Evolutionary conservation across 164 flowering plant genomes (phyloP).

Genomic region (Vitis rotundifolia): DNA sequence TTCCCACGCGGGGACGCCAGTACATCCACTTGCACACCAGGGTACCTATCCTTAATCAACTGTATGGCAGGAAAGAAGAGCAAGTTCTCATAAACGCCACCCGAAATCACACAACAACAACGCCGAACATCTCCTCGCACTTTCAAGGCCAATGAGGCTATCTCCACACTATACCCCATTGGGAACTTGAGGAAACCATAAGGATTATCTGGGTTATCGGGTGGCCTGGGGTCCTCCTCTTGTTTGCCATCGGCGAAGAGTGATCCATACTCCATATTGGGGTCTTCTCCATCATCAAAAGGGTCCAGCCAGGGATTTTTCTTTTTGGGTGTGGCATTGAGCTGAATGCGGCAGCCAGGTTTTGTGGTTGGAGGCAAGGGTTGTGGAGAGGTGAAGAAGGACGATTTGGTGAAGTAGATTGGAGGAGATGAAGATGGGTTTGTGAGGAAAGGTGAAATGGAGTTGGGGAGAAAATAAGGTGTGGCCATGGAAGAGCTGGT

Average conservation of each 20-base stretch:
- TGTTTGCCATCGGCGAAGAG: conserved; percentile 78
- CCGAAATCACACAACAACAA: conserved; percentile 76
- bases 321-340: conserved; percentile 35
- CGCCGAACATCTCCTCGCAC: conserved; percentile 82
- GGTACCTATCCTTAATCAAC: conserved; percentile 83
- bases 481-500: conserved; percentile 36
- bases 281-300: conserved; percentile 80
- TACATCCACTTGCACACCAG: conserved; percentile 84
- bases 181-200: conserved; percentile 94
- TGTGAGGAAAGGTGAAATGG: conserved; percentile 37
- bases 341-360: neutral
- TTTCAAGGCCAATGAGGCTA: conserved; percentile 69
- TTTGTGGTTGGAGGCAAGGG: conserved; percentile 15
- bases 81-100: conserved; percentile 87
- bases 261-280: conserved; percentile 66
- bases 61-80: conserved; percentile 84
- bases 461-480: conserved; percentile 43
- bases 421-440: conserved; percentile 34
- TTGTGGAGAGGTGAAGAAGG: conserved; percentile 26
- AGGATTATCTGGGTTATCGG: conserved; percentile 73
- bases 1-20: conserved; percentile 68
- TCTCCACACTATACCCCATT: conserved; percentile 59
- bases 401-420: conserved; percentile 29
- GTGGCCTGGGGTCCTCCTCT: conserved; percentile 80
- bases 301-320: conserved; percentile 83